Conservation (phyloP, 805 yeast genomes). For the Saccharomycopsis sp. region DNA sequence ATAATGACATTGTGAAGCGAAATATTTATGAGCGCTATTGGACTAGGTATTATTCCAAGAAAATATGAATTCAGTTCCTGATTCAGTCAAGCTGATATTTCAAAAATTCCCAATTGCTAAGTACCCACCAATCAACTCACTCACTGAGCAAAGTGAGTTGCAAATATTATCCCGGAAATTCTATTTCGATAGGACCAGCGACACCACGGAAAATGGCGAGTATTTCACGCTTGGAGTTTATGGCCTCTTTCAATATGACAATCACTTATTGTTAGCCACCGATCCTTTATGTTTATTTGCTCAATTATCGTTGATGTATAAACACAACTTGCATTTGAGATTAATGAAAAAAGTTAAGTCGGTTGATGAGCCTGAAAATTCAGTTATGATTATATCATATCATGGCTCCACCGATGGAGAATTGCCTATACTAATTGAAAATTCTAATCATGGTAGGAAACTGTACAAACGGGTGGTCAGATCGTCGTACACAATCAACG, state of each 20-base stretch:
- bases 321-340: conserved; percentile 5
- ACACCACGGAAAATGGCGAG: not conserved
- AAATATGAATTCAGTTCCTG: conserved; percentile 1
- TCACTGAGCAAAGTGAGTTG: not conserved
- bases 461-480: conserved; percentile 6
- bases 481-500: conserved; percentile 11
- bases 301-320: conserved; percentile 10
- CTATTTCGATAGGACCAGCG: conserved; percentile 1
- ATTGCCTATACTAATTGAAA: conserved; percentile 46
- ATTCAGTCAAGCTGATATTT: not conserved
- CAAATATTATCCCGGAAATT: not conserved
- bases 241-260: conserved; percentile 10
- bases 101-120: conserved; percentile 2
- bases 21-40: too few relatives aligned
- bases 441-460: conserved; percentile 22
- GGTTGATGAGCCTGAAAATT: conserved; percentile 1
- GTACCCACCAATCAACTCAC: not conserved
- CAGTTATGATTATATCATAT: conserved; percentile 30
- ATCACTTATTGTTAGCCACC: conserved; percentile 14
- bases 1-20: too few relatives aligned
- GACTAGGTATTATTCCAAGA: too few relatives aligned
- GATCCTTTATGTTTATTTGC: conserved; percentile 20
- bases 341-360: not conserved
- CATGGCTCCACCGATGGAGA: conserved; percentile 39
- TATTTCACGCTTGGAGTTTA: conserved; percentile 17